Evolutionary conservation across 495 filamentous ascomycete species (phyloP).

Genomic region (Rostrohypoxylon terebratum): DNA sequence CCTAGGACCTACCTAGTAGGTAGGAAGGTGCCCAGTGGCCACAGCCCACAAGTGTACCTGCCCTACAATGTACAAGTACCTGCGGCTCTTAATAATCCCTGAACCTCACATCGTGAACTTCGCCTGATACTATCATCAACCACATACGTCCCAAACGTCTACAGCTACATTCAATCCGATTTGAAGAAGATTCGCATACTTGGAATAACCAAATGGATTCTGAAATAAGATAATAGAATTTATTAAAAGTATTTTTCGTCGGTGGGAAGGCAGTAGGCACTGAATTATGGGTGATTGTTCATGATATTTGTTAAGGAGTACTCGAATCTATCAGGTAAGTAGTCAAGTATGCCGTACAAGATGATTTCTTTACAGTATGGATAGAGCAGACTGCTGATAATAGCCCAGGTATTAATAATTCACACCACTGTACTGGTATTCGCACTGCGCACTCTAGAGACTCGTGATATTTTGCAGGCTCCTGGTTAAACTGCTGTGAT

Average conservation of each 20-base stretch:
- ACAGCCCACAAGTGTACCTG: conserved; percentile 3
- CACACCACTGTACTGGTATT: neutral
- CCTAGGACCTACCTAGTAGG: no score
- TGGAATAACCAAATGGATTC: neutral
- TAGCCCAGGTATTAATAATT: neutral
- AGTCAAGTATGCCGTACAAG: neutral
- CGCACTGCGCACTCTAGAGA: neutral
- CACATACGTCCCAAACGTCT: no score
- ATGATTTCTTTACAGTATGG: neutral
- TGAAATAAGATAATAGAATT: neutral
- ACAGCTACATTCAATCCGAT: neutral
- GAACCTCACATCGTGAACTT: conserved; percentile 32
- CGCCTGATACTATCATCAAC: neutral
- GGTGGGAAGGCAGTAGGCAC: neutral
- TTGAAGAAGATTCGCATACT: neutral
- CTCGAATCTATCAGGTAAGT: neutral
- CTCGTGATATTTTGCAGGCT: neutral
- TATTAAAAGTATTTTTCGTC: neutral
- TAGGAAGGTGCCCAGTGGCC: no score
- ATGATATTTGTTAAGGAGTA: neutral
- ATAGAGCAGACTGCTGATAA: neutral
- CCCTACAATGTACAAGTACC: conserved; percentile 9
- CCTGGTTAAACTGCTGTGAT: neutral
- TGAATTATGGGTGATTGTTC: neutral
- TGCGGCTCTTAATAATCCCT: conserved; percentile 41